Conservation (phyloP, 768 basidiomycete species). For the Lactarius pseudohatsudake region DNA sequence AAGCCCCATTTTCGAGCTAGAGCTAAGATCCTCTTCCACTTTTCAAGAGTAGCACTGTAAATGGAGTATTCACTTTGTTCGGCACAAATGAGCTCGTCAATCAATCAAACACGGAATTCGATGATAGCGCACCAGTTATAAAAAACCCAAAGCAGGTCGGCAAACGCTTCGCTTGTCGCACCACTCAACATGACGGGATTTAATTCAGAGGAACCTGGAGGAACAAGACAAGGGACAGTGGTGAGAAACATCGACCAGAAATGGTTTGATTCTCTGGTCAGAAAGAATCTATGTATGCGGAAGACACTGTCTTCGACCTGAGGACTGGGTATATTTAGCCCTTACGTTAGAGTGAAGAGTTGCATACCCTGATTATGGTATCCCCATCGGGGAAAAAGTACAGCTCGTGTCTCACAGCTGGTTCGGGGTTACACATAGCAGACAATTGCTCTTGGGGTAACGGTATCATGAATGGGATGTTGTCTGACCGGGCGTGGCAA, state of each 20-base stretch:
- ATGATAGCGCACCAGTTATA: constrained; percentile 36
- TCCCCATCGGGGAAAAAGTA: constrained; percentile 6
- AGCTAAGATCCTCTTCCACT: constrained; percentile 55
- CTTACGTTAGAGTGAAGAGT: not conserved
- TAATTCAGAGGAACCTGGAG: constrained; percentile 34
- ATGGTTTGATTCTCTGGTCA: constrained; percentile 55
- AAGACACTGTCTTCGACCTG: constrained; percentile 60
- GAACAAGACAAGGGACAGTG: constrained; percentile 30
- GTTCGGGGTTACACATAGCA: no score
- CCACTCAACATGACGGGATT: constrained; percentile 35
- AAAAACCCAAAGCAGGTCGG: constrained; percentile 35
- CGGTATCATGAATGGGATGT: no score
- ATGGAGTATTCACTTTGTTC: constrained; percentile 57
- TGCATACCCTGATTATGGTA: not conserved
- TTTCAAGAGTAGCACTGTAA: constrained; percentile 47
- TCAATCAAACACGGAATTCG: constrained; percentile 35
- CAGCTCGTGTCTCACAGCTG: rapidly evolving
- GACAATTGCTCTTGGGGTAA: not conserved
- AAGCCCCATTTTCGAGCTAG: constrained; percentile 60
- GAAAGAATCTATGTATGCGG: constrained; percentile 60
- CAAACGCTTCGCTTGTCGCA: constrained; percentile 32
- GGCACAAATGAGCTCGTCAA: not conserved
- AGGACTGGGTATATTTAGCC: not conserved
- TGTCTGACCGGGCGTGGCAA: not conserved
- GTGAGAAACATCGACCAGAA: constrained; percentile 38